A percentile compares a stretch with the other conserved stretches of the same genome.
These are phyloP conservation scores for Warburgia ugandensis DNA, from an alignment of 164 flowering plant genomes.

Conservation along the genomic window DNA sequence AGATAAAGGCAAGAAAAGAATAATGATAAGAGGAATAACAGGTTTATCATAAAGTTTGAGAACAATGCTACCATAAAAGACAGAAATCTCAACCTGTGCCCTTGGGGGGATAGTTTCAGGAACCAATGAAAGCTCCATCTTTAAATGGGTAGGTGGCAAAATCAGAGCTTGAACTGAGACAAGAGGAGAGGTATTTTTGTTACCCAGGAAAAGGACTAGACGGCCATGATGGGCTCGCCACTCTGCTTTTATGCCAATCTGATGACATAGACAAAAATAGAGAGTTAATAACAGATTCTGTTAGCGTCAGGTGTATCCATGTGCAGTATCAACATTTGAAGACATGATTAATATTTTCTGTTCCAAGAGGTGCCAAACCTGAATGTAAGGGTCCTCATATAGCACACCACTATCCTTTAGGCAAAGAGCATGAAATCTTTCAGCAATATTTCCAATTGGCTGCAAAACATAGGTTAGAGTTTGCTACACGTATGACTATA, in stretches of 20 bases:
- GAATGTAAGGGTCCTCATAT: conserved; percentile 89
- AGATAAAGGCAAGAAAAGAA: conserved; percentile 6
- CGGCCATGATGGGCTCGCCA: conserved; percentile 94
- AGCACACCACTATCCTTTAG: conserved; percentile 94
- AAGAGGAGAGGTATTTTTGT: conserved; percentile 84
- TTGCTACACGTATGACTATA: no score
- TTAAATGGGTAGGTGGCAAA: conserved; percentile 83
- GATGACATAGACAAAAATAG: neutral
- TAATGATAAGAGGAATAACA: no score
- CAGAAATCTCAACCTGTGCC: conserved; percentile 66
- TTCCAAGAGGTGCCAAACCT: conserved; percentile 36
- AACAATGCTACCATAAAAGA: neutral
- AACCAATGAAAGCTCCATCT: conserved; percentile 76
- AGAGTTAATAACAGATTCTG: neutral
- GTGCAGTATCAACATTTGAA: no score
- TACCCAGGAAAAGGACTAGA: conserved; percentile 93
- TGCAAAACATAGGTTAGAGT: conserved; percentile 27
- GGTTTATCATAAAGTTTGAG: neutral
- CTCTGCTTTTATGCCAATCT: conserved; percentile 97
- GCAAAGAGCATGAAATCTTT: conserved; percentile 81
- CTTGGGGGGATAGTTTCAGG: conserved; percentile 98
- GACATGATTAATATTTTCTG: no score
- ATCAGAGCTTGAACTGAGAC: conserved; percentile 77
- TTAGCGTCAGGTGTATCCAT: no score
- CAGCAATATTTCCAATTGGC: conserved; percentile 89